Evolutionary conservation across 2,329 filamentous ascomycete species (phyloP).

Genomic region (Trichoderma arundinaceum): DNA sequence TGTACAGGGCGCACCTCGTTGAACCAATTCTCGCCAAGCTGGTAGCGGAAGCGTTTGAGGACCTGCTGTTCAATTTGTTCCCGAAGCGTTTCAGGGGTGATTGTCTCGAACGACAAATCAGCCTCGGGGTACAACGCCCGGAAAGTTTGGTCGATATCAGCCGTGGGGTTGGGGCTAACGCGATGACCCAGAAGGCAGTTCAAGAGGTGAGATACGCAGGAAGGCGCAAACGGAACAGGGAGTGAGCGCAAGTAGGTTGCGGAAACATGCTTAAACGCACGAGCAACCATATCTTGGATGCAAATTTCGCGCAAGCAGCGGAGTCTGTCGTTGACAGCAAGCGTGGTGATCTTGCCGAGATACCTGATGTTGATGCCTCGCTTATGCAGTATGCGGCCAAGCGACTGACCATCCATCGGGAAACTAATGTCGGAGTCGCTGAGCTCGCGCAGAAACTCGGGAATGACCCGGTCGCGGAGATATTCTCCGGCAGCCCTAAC

Average conservation of each 20-base stretch:
- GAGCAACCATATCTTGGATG: constrained; percentile 91
- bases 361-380: constrained; percentile 97
- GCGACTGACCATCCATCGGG: constrained; percentile 95
- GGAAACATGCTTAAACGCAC: constrained; percentile 92
- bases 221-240: constrained; percentile 77
- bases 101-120: constrained; percentile 79
- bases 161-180: constrained; percentile 76
- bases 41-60: constrained; percentile 75
- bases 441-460: constrained; percentile 84
- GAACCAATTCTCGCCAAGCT: constrained; percentile 71
- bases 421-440: constrained; percentile 93
- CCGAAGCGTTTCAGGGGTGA: constrained; percentile 75
- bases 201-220: constrained; percentile 83
- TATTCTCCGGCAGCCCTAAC: constrained; percentile 84
- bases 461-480: constrained; percentile 77
- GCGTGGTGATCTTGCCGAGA: constrained; percentile 79
- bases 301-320: constrained; percentile 77
- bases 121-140: constrained; percentile 79
- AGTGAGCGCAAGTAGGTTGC: constrained; percentile 79
- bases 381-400: constrained; percentile 89
- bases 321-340: constrained; percentile 73
- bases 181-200: constrained; percentile 87
- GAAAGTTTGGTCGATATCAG: constrained; percentile 77
- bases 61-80: constrained; percentile 75
- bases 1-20: constrained; percentile 74